Conservation (phyloP, 805 yeast genomes). For the Wickerhamiella parazyma region DNA sequence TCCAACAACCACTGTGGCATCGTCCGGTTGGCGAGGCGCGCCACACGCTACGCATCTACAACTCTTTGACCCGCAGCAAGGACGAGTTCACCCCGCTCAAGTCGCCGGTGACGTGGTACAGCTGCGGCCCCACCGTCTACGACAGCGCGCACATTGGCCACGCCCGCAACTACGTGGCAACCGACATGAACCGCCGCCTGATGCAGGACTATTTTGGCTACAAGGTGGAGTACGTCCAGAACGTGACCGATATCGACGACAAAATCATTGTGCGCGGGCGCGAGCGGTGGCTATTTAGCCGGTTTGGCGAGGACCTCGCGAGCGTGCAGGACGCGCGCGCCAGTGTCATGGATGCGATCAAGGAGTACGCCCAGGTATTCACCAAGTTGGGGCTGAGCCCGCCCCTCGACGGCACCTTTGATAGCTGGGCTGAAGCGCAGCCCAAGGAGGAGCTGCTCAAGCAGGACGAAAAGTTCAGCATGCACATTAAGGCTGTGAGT, state of each 20-base stretch:
- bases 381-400: conserved; percentile 38
- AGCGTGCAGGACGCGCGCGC: conserved; percentile 30
- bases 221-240: conserved; percentile 77
- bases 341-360: conserved; percentile 16
- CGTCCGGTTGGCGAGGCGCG: conserved; percentile 26
- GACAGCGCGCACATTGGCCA: conserved; percentile 97
- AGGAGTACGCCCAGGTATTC: conserved; percentile 38
- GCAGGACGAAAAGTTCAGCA: conserved; percentile 69
- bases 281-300: conserved; percentile 66
- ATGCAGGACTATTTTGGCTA: conserved; percentile 86
- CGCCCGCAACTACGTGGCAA: conserved; percentile 91
- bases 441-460: conserved; percentile 39
- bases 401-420: conserved; percentile 28
- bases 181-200: conserved; percentile 83
- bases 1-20: conserved; percentile 41
- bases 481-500: conserved; percentile 57
- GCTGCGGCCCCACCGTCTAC: conserved; percentile 97
- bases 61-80: conserved; percentile 71
- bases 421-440: conserved; percentile 37
- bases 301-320: conserved; percentile 31
- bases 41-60: conserved; percentile 52
- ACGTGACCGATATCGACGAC: conserved; percentile 97
- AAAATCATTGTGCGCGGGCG: conserved; percentile 92
- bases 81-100: conserved; percentile 61
- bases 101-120: conserved; percentile 73